These are phyloP conservation scores for Fusarium sp. DNA, from an alignment of 2,329 filamentous ascomycete species.

Conservation along the genomic window DNA sequence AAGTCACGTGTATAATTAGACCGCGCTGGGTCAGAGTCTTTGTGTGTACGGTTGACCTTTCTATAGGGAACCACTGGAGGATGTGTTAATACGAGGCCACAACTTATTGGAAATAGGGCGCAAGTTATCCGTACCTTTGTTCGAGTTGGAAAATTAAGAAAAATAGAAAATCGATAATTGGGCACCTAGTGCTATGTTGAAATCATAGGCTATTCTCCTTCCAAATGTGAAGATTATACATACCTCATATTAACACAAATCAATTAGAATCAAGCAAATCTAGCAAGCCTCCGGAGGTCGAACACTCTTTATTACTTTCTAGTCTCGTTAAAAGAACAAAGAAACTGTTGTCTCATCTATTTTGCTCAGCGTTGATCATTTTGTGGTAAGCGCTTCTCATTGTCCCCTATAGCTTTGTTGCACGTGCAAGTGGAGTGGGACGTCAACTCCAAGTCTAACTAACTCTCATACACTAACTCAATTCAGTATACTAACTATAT, in stretches of 20 bases:
- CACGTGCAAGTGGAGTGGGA: slow-evolving; percentile 48
- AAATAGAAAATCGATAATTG: too few species aligned
- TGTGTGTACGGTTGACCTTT: too few species aligned
- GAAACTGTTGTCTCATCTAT: slow-evolving; percentile 1
- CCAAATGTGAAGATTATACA: too few species aligned
- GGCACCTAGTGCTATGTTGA: too few species aligned
- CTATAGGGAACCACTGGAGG: too few species aligned
- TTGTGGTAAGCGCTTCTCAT: slow-evolving; percentile 27
- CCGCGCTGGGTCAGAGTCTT: slow-evolving; percentile 5
- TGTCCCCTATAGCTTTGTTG: slow-evolving; percentile 1
- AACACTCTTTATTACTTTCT: background rate
- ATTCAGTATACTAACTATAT: slow-evolving; percentile 10
- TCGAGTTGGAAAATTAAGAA: too few species aligned
- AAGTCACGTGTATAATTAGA: slow-evolving; percentile 42
- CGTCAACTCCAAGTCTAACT: slow-evolving; percentile 17
- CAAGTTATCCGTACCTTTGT: too few species aligned
- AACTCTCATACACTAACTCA: slow-evolving; percentile 6
- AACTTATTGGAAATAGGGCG: too few species aligned
- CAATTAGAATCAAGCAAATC: background rate
- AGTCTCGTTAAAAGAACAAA: slow-evolving; percentile 23
- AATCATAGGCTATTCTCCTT: too few species aligned
- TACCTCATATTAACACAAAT: background rate
- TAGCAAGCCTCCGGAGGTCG: too few species aligned
- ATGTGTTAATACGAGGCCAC: too few species aligned
- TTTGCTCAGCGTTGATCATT: slow-evolving; percentile 8